Evolutionary conservation across 352 stramenopile species (phyloP).

Genomic region (Phytopythium helicoides): DNA sequence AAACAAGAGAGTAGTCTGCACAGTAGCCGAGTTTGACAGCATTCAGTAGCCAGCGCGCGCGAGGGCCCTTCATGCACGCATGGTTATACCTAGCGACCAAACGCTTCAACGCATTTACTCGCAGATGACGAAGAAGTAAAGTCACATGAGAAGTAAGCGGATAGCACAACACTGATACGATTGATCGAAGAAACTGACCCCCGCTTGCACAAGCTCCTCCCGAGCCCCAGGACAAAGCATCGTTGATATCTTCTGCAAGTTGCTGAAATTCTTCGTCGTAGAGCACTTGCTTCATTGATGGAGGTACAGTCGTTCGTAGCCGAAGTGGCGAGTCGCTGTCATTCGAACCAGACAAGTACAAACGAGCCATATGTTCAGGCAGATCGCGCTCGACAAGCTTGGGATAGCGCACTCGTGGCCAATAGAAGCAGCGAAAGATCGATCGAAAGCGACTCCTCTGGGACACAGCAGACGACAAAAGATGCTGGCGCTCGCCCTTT

Average conservation of each 20-base stretch:
- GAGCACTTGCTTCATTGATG: constrained; percentile 55
- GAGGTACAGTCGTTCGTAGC: constrained; percentile 56
- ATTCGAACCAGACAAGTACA: constrained; percentile 72
- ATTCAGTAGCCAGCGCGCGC: constrained; percentile 65
- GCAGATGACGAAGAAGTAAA: constrained; percentile 65
- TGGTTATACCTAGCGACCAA: constrained; percentile 79
- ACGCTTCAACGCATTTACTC: constrained; percentile 74
- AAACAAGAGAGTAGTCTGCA: constrained; percentile 77
- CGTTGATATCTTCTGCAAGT: constrained; percentile 67
- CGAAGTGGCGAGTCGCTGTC: constrained; percentile 57
- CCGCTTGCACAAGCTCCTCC: constrained; percentile 43
- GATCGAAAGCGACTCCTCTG: constrained; percentile 54
- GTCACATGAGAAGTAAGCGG: constrained; percentile 66
- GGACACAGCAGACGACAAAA: constrained; percentile 57
- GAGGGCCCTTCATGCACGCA: constrained; percentile 75
- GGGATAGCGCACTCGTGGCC: constrained; percentile 70
- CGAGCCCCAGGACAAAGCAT: constrained; percentile 45
- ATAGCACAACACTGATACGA: constrained; percentile 67
- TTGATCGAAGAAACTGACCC: constrained; percentile 53
- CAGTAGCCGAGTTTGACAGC: constrained; percentile 79
- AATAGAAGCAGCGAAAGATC: constrained; percentile 66
- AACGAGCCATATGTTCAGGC: constrained; percentile 74
- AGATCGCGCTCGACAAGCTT: constrained; percentile 80
- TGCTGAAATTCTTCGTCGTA: constrained; percentile 67
- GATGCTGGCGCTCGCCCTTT: constrained; percentile 62